phyloP scores from a whole-genome alignment of 139 green algal species.

The Tetradesmus lagerheimii region DNA sequence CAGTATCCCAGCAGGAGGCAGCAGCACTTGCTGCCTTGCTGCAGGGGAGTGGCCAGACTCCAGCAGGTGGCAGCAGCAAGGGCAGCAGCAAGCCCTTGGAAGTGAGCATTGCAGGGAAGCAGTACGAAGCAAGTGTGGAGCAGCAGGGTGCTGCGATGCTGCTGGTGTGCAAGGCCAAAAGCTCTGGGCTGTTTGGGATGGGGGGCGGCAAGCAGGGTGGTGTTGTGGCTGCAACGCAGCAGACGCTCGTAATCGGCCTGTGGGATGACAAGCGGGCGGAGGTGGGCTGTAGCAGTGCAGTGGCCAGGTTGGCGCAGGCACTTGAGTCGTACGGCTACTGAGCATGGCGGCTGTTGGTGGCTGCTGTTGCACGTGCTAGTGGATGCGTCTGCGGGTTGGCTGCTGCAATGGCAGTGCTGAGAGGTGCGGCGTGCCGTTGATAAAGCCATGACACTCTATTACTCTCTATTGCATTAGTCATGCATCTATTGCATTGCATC shows the following conservation, averaged over 20 bases:
- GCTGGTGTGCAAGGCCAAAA: slow-evolving; percentile 31
- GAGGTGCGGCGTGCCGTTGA: too few species aligned
- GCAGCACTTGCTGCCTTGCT: background rate
- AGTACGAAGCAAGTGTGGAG: background rate
- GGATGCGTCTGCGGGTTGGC: too few species aligned
- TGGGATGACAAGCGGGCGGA: slow-evolving; percentile 35
- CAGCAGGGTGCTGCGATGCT: background rate
- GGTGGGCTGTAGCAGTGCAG: background rate
- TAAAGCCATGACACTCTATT: too few species aligned
- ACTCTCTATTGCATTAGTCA: too few species aligned
- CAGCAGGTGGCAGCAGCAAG: background rate
- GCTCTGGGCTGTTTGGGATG: slow-evolving; percentile 30
- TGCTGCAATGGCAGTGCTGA: too few species aligned
- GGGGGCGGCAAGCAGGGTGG: background rate
- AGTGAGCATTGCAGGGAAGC: background rate
- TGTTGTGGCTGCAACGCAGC: background rate
- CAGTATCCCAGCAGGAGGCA: slow-evolving; percentile 23
- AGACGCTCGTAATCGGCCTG: slow-evolving; percentile 22
- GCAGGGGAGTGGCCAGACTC: background rate
- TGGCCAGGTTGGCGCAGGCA: background rate
- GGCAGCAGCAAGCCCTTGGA: background rate
- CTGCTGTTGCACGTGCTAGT: too few species aligned
- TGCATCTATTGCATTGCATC: too few species aligned
- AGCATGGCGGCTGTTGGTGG: too few species aligned
- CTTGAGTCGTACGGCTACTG: slow-evolving; percentile 32